Evolutionary conservation across 495 filamentous ascomycete genomes (phyloP), one percentile per base, ranked within the genome.

Genomic region (Tuber indicum): DNA sequence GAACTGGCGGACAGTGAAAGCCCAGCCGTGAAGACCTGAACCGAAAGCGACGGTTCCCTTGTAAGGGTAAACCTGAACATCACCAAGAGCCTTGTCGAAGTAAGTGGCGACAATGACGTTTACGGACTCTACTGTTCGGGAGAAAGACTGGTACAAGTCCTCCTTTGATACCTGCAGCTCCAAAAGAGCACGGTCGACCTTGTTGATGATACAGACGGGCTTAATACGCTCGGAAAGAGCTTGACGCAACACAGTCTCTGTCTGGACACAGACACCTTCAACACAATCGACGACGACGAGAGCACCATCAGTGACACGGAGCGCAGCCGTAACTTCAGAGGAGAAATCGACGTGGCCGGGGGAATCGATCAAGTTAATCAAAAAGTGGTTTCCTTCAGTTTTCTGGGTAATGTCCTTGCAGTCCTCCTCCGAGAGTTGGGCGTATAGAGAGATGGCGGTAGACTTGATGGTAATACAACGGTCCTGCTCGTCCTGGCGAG

Each of bases 381-480:
- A 90, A 91, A 99, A 99, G 86, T 98, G 93, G 86, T 89, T 88
- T 86, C 96, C 94, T 76, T 93, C 90, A 79, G 92, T 90, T 86
- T 91, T 91, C 88, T 96, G 91, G 75, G 87, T 86, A 79, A 98
- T 92, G 85, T 99, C 96, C 90, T 98, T 98, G 72, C 97, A 83
- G 86, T 98, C 96, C 80, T 97, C 96, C 80, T 92, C 91, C 73
- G 88, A 86, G 77, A 98, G 89, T 83, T 91, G 89, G 84, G 93
- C 94, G 88, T 97, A 99, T 77, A 99, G 90, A 82, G 96, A 98
- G 88, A 99, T 99, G 85, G 96, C 96, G 72, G 96, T 99, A 74
- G 96, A 99, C 91, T 99, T 99, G 91, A 99, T 99, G 83, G 96
- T 99, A 85, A 99, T 98, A 90, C 96, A 92, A 90, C 96, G 94